Evolutionary conservation across 345 rosid species (phyloP).

Genomic region (Pseudoturritis turrita): DNA sequence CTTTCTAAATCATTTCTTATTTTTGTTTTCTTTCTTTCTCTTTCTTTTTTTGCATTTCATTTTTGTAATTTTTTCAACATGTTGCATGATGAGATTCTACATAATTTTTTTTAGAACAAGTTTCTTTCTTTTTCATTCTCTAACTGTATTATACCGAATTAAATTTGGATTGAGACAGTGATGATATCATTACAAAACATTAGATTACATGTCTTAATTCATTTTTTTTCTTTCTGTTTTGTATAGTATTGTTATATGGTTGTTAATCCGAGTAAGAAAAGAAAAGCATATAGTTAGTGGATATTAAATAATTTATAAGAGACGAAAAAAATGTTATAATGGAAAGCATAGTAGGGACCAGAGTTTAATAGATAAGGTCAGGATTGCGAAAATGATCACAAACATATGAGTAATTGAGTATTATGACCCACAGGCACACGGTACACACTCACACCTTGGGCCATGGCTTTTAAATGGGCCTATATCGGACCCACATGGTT

Average conservation of each 20-base stretch:
- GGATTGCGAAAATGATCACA: slow-evolving; percentile 18
- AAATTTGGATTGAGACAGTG: no score
- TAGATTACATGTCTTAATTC: no score
- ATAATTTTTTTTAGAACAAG: neutral
- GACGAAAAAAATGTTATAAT: neutral
- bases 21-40: slow-evolving; percentile 1
- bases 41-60: slow-evolving; percentile 3
- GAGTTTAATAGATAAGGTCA: slow-evolving; percentile 15
- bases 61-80: slow-evolving; percentile 21
- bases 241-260: neutral
- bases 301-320: neutral
- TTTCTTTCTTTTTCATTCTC: no score
- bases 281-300: neutral
- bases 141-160: no score
- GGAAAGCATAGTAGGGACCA: slow-evolving; percentile 22
- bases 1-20: slow-evolving; percentile 16
- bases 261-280: neutral
- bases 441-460: slow-evolving; percentile 23
- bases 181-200: no score
- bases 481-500: slow-evolving; percentile 15
- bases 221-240: no score
- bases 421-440: slow-evolving; percentile 26
- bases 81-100: slow-evolving; percentile 12
- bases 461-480: slow-evolving; percentile 18
- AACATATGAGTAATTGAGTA: slow-evolving; percentile 15